phyloP scores from a whole-genome alignment of 208 protist species.

The Dictyostelium gargantuum region DNA sequence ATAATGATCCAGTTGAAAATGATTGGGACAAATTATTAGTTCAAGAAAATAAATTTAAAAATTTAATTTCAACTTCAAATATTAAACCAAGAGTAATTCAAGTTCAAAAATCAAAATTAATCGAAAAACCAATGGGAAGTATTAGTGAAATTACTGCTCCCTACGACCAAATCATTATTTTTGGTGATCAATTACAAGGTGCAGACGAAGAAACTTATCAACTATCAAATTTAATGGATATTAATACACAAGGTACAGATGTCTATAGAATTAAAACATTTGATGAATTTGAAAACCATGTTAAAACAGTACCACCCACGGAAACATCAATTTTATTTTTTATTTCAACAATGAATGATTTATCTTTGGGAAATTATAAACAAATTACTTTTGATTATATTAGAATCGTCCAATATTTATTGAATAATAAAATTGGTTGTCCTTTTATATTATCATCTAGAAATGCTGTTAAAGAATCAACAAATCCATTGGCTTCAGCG shows the following conservation, averaged over 20 bases:
- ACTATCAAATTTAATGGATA: neutral
- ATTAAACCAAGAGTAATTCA: neutral
- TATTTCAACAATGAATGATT: neutral
- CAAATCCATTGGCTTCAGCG: neutral
- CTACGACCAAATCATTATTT: neutral
- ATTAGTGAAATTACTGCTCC: no score
- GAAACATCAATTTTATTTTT: neutral
- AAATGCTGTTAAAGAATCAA: neutral
- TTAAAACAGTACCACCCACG: neutral
- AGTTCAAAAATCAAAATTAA: neutral
- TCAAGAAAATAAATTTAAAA: neutral
- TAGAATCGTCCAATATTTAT: slow-evolving; percentile 13
- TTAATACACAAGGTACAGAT: neutral
- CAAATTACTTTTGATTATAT: no score
- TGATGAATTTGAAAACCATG: neutral
- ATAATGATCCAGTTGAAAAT: neutral
- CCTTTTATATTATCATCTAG: neutral
- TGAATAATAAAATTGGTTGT: neutral
- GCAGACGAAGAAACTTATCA: no score
- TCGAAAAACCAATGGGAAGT: no score
- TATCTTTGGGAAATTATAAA: no score
- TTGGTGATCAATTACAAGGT: neutral
- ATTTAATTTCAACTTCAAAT: neutral
- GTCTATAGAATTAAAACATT: neutral
- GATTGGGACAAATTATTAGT: neutral